Evolutionary conservation across 805 yeast genomes (phyloP), one percentile per base, ranked within the genome.

Genomic region (Torulaspora quercuum): DNA sequence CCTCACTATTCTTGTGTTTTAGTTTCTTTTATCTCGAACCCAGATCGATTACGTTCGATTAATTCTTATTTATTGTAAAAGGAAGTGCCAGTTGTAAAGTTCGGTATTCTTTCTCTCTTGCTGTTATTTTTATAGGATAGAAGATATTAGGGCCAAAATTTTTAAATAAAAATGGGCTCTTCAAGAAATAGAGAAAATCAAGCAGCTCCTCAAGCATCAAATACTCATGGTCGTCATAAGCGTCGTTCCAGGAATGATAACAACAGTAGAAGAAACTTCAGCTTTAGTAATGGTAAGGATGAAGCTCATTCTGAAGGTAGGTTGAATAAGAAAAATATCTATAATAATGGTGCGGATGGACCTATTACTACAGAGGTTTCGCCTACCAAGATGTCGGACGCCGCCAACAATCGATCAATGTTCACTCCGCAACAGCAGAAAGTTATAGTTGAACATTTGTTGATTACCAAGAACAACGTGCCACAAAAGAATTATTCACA

Each of bases 401-500:
- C 18, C n/a, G 16, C 25, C 18, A 25, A 29, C 28, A 22, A 24
- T 20, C 33, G 26, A 11, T 22, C 37, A 17, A 33, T 30, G 30
- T 52, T 52, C 37, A 28, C 55, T 3, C 51, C 53, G 13, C 48
- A 50, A 22, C 59, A 57, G 34, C 51, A 52, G 30, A 48, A 46
- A 24, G 42, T 53, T 3, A 57, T 57, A 16, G 37, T 50, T 25
- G 46, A 57, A 31, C 60, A 53, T 28, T 34, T 55, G 31, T 28
- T 51, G 35, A 51, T 55, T 25, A 57, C 63, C 12, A 54, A 54
- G 28, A 45, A 47, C 28, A 41, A 49, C 7, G 49, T 44, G 1
- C 44, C 40, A 23, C 46, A 42, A 23, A 57, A 57, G 32, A 43
- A 50, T 33, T 53, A 57, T 53, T 53, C 94, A 30, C 98, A 90